A percentile compares a stretch with the other conserved stretches of the same genome.
phyloP scores from a whole-genome alignment of 805 yeast genomes.

The Candida awuae region DNA sequence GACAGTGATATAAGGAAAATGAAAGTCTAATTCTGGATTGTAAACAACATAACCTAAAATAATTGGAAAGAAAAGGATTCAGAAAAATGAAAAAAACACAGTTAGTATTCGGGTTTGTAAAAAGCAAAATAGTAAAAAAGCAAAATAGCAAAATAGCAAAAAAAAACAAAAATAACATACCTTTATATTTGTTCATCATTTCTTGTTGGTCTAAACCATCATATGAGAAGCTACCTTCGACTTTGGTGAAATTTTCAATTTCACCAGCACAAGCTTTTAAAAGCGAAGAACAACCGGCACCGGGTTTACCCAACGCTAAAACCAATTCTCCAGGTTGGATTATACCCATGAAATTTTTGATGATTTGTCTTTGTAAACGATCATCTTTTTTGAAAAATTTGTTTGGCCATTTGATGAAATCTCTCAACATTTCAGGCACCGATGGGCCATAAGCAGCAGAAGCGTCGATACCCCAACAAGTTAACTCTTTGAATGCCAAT shows the following conservation, averaged over 20 bases:
- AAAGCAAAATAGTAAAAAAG: neutral
- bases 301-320: slow-evolving; percentile 65
- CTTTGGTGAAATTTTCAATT: slow-evolving; percentile 35
- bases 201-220: slow-evolving; percentile 55
- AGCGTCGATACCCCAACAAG: slow-evolving; percentile 43
- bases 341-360: slow-evolving; percentile 36
- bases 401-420: slow-evolving; percentile 24
- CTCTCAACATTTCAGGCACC: slow-evolving; percentile 36
- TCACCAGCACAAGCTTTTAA: slow-evolving; percentile 55
- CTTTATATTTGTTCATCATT: slow-evolving; percentile 49
- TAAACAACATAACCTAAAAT: slow-evolving; percentile 39
- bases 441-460: slow-evolving; percentile 46
- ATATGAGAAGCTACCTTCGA: slow-evolving; percentile 49
- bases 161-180: slow-evolving; percentile 16
- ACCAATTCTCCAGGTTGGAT: slow-evolving; percentile 57
- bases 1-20: slow-evolving; percentile 71
- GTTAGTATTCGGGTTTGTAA: slow-evolving; percentile 9
- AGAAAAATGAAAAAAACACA: neutral
- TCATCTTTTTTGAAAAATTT: slow-evolving; percentile 27
- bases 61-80: neutral
- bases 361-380: slow-evolving; percentile 30
- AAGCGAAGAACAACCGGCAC: slow-evolving; percentile 73
- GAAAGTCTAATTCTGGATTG: slow-evolving; percentile 59
- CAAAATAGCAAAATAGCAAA: neutral
- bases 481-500: slow-evolving; percentile 36